A percentile compares a stretch with the other conserved stretches of the same genome.
phyloP scores from a whole-genome alignment of 2,329 filamentous ascomycete species.

The Botryotinia calthae region DNA sequence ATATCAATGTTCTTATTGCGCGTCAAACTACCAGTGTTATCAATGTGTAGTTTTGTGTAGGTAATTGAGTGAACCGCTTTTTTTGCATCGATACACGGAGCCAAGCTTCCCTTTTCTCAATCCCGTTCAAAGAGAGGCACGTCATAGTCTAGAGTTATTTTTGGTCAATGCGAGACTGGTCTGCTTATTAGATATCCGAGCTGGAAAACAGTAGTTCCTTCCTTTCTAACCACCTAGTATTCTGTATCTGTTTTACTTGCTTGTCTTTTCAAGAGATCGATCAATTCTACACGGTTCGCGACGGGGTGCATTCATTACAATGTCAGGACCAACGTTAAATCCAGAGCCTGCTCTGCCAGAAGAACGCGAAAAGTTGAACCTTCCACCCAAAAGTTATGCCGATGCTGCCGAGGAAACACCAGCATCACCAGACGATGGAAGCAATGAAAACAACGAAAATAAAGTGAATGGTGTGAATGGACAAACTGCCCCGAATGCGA shows the following conservation, averaged over 20 bases:
- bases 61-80: background rate
- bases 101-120: background rate
- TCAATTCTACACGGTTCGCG: background rate
- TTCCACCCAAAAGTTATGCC: constrained; percentile 43
- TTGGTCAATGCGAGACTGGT: background rate
- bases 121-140: background rate
- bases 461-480: constrained; percentile 11
- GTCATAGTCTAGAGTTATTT: background rate
- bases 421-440: constrained; percentile 17
- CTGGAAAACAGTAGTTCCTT: background rate
- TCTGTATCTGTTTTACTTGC: background rate
- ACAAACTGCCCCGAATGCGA: constrained; percentile 14
- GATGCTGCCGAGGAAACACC: constrained; percentile 37
- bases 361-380: constrained; percentile 37
- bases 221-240: background rate
- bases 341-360: constrained; percentile 38
- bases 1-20: background rate
- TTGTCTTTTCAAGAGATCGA: background rate
- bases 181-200: background rate
- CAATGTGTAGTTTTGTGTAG: background rate
- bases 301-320: background rate
- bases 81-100: background rate
- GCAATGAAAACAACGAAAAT: constrained; percentile 12
- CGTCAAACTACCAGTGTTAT: background rate
- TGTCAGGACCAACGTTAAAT: constrained; percentile 21